Percentiles rank a stretch among this genome's conserved stretches.
phyloP scores from a whole-genome alignment of 768 basidiomycete genomes.

The Pisolithus microcarpus region DNA sequence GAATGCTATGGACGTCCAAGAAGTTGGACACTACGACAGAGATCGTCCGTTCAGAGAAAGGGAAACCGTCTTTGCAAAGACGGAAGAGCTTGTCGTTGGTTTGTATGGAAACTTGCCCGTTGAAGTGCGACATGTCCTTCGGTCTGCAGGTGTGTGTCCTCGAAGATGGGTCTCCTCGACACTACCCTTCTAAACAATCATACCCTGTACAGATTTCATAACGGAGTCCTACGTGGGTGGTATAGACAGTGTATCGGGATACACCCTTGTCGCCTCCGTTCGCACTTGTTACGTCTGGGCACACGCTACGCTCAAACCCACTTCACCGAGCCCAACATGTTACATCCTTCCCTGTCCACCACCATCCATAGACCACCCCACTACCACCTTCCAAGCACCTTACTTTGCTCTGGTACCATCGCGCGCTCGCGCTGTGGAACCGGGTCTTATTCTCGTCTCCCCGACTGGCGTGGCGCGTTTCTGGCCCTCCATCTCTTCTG shows the following conservation, averaged over 20 bases:
- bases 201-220: constrained; percentile 48
- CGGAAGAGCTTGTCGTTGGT: constrained; percentile 58
- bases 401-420: constrained; percentile 55
- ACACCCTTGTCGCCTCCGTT: constrained; percentile 62
- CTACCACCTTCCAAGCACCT: constrained; percentile 47
- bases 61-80: constrained; percentile 56
- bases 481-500: constrained; percentile 84
- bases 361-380: constrained; percentile 31
- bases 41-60: constrained; percentile 29
- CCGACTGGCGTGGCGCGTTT: constrained; percentile 66
- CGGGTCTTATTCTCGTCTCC: constrained; percentile 77
- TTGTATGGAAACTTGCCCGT: constrained; percentile 66
- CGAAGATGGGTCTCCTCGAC: neutral
- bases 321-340: constrained; percentile 53
- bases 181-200: neutral
- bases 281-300: constrained; percentile 83
- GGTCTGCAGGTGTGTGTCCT: constrained; percentile 46
- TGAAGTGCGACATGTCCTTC: constrained; percentile 67
- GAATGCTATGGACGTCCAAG: constrained; percentile 31
- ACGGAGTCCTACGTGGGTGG: constrained; percentile 61
- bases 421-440: constrained; percentile 50
- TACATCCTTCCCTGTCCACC: constrained; percentile 74
- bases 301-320: constrained; percentile 64
- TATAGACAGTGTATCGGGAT: constrained; percentile 66
- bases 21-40: constrained; percentile 24